Evolutionary conservation across 306 rosid genomes (phyloP).

Genomic region (Cercis canadensis): DNA sequence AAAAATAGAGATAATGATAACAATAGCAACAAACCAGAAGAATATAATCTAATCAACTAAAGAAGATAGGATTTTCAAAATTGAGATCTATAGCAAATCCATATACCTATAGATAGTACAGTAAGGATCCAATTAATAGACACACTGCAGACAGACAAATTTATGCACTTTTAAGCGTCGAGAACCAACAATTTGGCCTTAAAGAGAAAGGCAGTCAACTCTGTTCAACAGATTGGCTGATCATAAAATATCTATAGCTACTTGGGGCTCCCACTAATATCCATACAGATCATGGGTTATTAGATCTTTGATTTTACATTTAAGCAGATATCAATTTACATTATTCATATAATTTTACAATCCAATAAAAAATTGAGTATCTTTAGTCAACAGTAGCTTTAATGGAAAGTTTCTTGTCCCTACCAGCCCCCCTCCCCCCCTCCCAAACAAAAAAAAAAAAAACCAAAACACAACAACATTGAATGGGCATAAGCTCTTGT

Average conservation of each 20-base stretch:
- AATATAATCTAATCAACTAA: too few species aligned
- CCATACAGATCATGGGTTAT: conserved; percentile 25
- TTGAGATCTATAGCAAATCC: not conserved
- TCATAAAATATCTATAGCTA: not conserved
- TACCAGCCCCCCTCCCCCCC: not conserved
- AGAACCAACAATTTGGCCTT: not conserved
- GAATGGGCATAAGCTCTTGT: conserved; percentile 25
- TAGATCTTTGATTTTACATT: conserved; percentile 25
- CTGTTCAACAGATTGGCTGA: not conserved
- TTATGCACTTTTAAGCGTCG: not conserved
- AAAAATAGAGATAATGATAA: too few species aligned
- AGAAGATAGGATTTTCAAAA: too few species aligned
- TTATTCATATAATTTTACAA: conserved; percentile 17
- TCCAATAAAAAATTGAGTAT: conserved; percentile 1
- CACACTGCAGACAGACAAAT: not conserved
- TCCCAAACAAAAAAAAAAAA: too few species aligned
- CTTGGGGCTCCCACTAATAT: conserved; percentile 8
- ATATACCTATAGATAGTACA: not conserved
- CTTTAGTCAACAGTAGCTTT: conserved; percentile 14
- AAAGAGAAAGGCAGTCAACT: not conserved
- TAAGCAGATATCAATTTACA: conserved; percentile 15
- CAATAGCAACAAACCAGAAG: too few species aligned
- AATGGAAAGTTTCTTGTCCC: conserved; percentile 10
- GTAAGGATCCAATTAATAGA: not conserved
- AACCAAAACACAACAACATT: not conserved